Evolutionary conservation across 169 alveolate genomes (phyloP), one percentile per base, ranked within the genome.

Genomic region (Prorocentrum cordatum): DNA sequence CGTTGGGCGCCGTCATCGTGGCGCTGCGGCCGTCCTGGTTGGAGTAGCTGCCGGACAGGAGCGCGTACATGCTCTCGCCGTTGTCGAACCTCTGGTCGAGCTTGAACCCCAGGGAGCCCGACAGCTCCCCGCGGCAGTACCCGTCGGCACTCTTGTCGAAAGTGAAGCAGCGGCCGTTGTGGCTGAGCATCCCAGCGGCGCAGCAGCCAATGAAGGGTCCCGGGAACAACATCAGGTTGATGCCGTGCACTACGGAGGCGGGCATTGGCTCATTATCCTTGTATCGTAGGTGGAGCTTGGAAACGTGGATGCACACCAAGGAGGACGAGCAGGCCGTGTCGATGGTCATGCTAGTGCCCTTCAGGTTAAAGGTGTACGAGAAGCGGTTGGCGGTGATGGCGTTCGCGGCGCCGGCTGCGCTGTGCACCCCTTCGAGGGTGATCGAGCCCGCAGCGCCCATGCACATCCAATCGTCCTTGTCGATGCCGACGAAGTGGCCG

Each of bases 301-400:
- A 61, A 12, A 82, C 91, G 80, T 82, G 91, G n/a, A 80, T 82
- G 54, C 80, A 61, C 31, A 93, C 95, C 16, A 93, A 91, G 29
- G 94, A 92, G 38, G 95, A 93, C 14, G 95, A 93, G 58, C 95
- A 93, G 10, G 95, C 95, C 20, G 95, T 93, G 83, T 93, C 95
- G 47, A 93, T 67, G 26, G 95, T 93, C 79, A 92, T 58, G 68
- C 94, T 92, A 2, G 94, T 94, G 2, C 95, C 95, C 39, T 83
- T 87, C 24, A 93, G 64, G 0, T 91, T 77, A 31, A 92, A 92
- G 16, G 45, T 89, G 70, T 86, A 92, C 29, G 94, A 91, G 12
- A 93, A 26, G 87, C 95, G 79, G 82, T 93, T 93, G 27, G 93
- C 75, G 22, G 93, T 71, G 42, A 93, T 80, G 27, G 93, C 92